Evolutionary conservation across 352 stramenopile genomes (phyloP).

Genomic region (Globisporangium paroecandrum): DNA sequence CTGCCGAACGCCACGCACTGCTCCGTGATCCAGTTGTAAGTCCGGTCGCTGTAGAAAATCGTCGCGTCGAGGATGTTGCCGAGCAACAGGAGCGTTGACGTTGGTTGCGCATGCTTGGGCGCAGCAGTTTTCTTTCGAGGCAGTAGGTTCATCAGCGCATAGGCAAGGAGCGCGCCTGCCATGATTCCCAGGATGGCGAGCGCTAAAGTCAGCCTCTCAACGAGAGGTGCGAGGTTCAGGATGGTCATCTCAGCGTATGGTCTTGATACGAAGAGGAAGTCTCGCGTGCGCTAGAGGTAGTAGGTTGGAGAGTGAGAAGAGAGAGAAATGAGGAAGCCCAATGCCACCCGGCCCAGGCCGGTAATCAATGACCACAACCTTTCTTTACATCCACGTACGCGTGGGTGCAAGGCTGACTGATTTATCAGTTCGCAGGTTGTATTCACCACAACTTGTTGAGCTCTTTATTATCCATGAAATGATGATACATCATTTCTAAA

Average conservation of each 20-base stretch:
- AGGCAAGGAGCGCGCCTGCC: neutral
- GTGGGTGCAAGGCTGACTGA: too few species aligned
- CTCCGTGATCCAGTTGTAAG: conserved; percentile 5
- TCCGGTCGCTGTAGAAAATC: neutral
- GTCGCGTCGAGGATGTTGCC: neutral
- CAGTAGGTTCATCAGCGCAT: neutral
- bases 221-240: neutral
- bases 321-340: too few species aligned
- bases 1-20: neutral
- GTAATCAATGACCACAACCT: too few species aligned
- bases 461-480: too few species aligned
- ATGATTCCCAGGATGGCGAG: neutral
- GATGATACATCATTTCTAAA: too few species aligned
- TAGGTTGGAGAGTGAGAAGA: too few species aligned
- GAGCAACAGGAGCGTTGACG: neutral
- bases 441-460: too few species aligned
- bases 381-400: too few species aligned
- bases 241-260: neutral
- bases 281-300: too few species aligned
- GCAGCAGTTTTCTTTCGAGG: neutral
- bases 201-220: neutral
- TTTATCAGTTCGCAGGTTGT: too few species aligned
- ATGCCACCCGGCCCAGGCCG: too few species aligned
- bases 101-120: neutral
- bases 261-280: too few species aligned